A percentile compares a stretch with the other conserved stretches of the same genome.
Evolutionary conservation across 2,329 filamentous ascomycete genomes (phyloP).

Genomic region (Fusarium sp.): DNA sequence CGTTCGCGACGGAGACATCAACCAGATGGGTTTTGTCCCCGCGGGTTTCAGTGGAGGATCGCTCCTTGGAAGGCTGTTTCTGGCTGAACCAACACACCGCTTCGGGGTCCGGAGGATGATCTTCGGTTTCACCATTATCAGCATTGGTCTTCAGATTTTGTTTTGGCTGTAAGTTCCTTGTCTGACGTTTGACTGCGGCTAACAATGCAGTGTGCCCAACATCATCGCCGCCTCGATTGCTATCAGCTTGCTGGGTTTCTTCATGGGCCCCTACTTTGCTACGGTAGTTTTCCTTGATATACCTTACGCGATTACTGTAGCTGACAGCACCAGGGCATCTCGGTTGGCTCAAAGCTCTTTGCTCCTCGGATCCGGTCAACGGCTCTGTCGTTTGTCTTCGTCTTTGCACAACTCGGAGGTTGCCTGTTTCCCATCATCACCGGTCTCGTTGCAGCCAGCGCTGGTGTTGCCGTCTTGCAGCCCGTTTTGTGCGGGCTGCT

Average conservation of each 20-base stretch:
- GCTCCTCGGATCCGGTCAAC: conserved; percentile 51
- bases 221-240: conserved; percentile 64
- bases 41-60: conserved; percentile 70
- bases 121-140: conserved; percentile 63
- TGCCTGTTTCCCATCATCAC: conserved; percentile 68
- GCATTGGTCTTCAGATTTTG: conserved; percentile 66
- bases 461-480: conserved; percentile 62
- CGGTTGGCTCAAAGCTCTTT: conserved; percentile 65
- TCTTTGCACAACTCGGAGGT: conserved; percentile 67
- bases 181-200: not conserved
- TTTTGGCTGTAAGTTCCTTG: conserved; percentile 65
- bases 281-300: conserved; percentile 42
- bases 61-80: conserved; percentile 66
- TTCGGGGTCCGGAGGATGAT: conserved; percentile 70
- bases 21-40: conserved; percentile 71
- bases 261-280: conserved; percentile 69
- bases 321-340: conserved; percentile 58
- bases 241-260: conserved; percentile 67
- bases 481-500: conserved; percentile 64
- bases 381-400: conserved; percentile 63
- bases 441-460: conserved; percentile 60
- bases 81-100: conserved; percentile 70
- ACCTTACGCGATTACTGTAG: fast-evolving
- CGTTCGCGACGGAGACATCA: conserved; percentile 67
- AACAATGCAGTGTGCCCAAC: conserved; percentile 51